These are phyloP conservation scores for Brassica cretica DNA, from an alignment of 345 rosid species.

Conservation along the genomic window DNA sequence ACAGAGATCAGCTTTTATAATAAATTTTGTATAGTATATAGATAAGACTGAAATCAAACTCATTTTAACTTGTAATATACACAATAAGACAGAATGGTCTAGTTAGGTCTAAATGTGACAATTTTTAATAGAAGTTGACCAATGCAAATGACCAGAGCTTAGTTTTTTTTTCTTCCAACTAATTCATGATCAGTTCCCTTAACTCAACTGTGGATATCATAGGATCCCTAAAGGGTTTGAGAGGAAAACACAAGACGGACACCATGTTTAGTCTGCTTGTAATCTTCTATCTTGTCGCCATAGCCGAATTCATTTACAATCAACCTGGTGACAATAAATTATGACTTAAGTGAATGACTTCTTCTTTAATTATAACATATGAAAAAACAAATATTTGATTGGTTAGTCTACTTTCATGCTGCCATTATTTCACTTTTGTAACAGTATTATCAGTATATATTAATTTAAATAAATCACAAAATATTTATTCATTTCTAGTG, in stretches of 20 bases:
- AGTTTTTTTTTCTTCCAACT: background rate
- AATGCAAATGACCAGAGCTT: background rate
- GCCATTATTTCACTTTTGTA: background rate
- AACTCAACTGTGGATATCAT: background rate
- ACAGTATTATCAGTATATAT: too few relatives aligned
- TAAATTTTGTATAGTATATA: background rate
- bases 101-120: background rate
- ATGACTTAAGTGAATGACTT: background rate
- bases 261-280: background rate
- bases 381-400: too few relatives aligned
- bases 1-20: too few relatives aligned
- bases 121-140: background rate
- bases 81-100: background rate
- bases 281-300: background rate
- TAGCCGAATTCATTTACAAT: slow-evolving; percentile 10
- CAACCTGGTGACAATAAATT: too few relatives aligned
- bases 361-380: background rate
- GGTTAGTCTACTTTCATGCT: background rate
- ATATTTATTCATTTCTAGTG: background rate
- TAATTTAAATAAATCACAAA: too few relatives aligned
- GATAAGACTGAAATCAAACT: background rate
- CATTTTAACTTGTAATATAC: background rate
- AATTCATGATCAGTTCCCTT: background rate
- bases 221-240: background rate
- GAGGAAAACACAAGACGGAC: background rate